Conservation (phyloP, 1,139 yeast species). For the Wickerhamomyces sp. region DNA sequence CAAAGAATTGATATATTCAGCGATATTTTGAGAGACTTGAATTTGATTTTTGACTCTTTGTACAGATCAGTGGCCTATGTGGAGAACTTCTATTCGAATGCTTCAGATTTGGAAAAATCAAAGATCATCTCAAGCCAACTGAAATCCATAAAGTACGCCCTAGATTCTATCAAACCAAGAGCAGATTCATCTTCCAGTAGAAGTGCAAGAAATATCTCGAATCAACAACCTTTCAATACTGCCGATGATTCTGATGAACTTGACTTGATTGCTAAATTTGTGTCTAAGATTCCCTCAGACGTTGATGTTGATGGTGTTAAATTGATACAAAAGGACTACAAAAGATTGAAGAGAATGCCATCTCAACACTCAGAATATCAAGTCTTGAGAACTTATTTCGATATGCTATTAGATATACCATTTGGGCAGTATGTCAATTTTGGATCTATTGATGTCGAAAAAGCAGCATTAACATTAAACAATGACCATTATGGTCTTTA, state of each 20-base stretch:
- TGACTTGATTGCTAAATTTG: constrained; percentile 42
- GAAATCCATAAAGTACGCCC: constrained; percentile 48
- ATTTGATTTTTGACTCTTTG: constrained; percentile 28
- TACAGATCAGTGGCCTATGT: constrained; percentile 31
- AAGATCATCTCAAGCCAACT: constrained; percentile 58
- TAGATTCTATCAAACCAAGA: constrained; percentile 46
- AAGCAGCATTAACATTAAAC: constrained; percentile 61
- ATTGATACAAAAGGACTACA: constrained; percentile 52
- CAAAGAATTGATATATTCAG: constrained; percentile 35
- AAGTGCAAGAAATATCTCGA: no score
- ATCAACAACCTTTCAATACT: no score
- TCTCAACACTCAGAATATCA: constrained; percentile 65
- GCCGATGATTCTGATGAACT: constrained; percentile 41
- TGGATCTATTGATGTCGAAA: constrained; percentile 40
- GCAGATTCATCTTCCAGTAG: no score
- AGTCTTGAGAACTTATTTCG: constrained; percentile 60
- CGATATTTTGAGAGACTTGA: constrained; percentile 33
- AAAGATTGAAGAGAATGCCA: constrained; percentile 50
- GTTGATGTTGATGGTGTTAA: constrained; percentile 50
- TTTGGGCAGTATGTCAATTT: constrained; percentile 38
- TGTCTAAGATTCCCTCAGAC: constrained; percentile 34
- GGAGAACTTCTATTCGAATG: constrained; percentile 41
- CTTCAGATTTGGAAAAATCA: constrained; percentile 51
- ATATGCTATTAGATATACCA: constrained; percentile 62
- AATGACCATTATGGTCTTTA: constrained; percentile 82